Percentiles rank a stretch among this genome's conserved stretches.
These are phyloP conservation scores for Teratosphaeria destructans DNA, from an alignment of 2,329 filamentous ascomycete species.

Conservation along the genomic window DNA sequence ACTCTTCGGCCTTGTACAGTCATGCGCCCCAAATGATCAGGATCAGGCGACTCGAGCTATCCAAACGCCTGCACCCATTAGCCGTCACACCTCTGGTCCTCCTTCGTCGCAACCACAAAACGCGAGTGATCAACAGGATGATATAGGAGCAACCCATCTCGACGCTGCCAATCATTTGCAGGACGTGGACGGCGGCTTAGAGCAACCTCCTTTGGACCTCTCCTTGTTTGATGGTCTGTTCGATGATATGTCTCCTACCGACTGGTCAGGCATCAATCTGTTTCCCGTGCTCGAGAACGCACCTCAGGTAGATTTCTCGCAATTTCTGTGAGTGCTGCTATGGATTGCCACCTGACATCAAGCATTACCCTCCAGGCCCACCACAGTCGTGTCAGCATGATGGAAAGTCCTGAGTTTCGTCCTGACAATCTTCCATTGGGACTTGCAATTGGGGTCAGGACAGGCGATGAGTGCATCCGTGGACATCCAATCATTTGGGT, in stretches of 20 bases:
- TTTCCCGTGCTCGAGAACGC: conserved; percentile 2
- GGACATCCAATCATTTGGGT: conserved; percentile 14
- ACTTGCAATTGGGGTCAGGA: conserved; percentile 11
- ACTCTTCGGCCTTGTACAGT: conserved; percentile 17
- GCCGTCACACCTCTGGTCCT: background rate
- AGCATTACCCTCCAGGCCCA: conserved; percentile 5
- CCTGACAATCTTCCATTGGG: conserved; percentile 9
- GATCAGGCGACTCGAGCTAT: background rate
- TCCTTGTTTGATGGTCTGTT: conserved; percentile 2
- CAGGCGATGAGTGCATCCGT: conserved; percentile 13
- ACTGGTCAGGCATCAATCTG: conserved; percentile 1
- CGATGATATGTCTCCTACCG: background rate
- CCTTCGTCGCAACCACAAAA: background rate
- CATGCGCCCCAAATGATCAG: background rate
- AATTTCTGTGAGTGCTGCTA: background rate
- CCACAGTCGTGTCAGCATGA: conserved; percentile 13
- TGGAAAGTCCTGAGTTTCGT: conserved; percentile 7
- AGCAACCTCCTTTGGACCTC: background rate
- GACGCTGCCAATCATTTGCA: background rate
- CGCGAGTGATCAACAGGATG: background rate
- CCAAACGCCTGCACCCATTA: background rate
- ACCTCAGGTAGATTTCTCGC: background rate
- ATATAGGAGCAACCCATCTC: background rate
- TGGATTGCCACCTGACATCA: background rate
- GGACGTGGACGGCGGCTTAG: background rate